Evolutionary conservation across 176 grass and related monocot species (phyloP), one percentile per base, ranked within the genome.

Genomic region (Carex myosuroides): DNA sequence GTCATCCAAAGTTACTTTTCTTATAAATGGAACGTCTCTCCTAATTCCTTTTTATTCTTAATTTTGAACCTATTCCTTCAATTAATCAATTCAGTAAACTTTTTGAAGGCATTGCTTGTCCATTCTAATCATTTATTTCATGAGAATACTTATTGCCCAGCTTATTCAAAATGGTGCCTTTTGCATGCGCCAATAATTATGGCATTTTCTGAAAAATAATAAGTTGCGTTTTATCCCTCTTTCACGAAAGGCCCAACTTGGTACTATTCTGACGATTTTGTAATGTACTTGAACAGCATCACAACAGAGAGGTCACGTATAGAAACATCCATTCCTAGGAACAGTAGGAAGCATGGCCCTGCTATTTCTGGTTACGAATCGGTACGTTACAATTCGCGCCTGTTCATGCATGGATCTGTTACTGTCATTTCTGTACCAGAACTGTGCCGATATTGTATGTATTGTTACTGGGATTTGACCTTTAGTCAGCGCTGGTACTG

Each of bases 341-440:
- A 39, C 37, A 39, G 37, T 39, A 39, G 37, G 82, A 98, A 98
- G 81, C 93, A 98, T 75, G 91, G 96, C 30, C 89, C 96, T 80
- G 91, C 89, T 16, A 91, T 98, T 90, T 93, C 96, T 92, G 96
- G 96, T 81, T 98, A 95, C 4, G 96, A 98, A 17, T 83, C 89
- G 58, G 96, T 98, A 92, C 55, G 86, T 50, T 84, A 65, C 3
- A 82, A 20, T 18, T 66, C 21, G 24, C 77, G 0, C 3, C 12
- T 35, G 20, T 2, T 24, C 73, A 57, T 56, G 42, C 20, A 18
- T 57, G 52, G 73, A 78, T 56, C 13, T 57, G 50, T 7, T 57
- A 57, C 13, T 56, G 52, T 78, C 26, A 57, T 52, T 4, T 55
- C 13, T 24, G 12, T 57, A 77, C 73, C 50, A 77, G 73, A 77